Conservation (phyloP, 495 filamentous ascomycete species). For the Chaetomium fimeti region DNA sequence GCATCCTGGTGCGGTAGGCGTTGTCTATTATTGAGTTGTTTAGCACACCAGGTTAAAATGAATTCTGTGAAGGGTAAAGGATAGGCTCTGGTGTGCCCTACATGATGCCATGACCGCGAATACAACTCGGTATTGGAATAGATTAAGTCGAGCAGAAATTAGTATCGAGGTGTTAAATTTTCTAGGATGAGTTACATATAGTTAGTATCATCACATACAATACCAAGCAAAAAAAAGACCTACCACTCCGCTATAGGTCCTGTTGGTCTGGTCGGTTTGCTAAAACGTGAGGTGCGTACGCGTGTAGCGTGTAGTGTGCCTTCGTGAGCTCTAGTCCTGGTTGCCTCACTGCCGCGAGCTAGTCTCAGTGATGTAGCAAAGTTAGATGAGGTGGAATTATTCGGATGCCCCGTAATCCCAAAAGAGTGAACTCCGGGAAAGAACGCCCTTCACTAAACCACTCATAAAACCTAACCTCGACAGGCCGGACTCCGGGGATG, state of each 20-base stretch:
- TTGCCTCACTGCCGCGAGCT: background rate
- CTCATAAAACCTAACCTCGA: too few relatives aligned
- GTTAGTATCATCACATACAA: too few relatives aligned
- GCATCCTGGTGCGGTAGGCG: slow-evolving; percentile 13
- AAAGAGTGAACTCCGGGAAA: background rate
- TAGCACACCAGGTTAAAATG: background rate
- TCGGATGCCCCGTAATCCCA: background rate
- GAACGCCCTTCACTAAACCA: too few relatives aligned
- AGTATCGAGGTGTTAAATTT: too few relatives aligned
- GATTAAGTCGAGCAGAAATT: background rate
- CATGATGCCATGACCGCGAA: slow-evolving; percentile 12
- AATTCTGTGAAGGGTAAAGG: background rate
- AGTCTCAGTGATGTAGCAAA: background rate
- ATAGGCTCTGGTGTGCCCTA: background rate
- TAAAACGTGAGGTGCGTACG: background rate
- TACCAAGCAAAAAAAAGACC: too few relatives aligned
- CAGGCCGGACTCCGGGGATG: background rate
- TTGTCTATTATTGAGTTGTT: slow-evolving; percentile 12
- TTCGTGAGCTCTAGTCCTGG: background rate
- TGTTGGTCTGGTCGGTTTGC: too few relatives aligned
- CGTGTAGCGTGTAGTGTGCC: background rate
- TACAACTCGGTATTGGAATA: background rate
- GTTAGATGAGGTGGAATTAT: background rate
- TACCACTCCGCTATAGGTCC: too few relatives aligned
- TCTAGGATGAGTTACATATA: too few relatives aligned